Evolutionary conservation across 108 stramenopile species (phyloP).

Genomic region (Nitzschia sp.): DNA sequence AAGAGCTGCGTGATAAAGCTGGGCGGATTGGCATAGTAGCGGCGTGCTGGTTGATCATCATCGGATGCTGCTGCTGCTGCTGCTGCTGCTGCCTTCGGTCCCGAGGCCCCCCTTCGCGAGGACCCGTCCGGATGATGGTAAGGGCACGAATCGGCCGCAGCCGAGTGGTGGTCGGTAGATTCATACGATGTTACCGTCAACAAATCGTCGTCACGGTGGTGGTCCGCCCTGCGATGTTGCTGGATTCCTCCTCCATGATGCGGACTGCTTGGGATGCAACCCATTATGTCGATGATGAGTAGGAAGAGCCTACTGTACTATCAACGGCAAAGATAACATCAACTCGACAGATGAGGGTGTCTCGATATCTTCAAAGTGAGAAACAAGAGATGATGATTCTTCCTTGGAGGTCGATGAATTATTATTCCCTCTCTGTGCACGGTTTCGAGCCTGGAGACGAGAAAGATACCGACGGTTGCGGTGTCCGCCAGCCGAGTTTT

Average conservation of each 20-base stretch:
- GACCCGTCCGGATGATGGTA: background rate
- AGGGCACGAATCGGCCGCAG: background rate
- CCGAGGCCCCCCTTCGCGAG: background rate
- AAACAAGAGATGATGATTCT: no score
- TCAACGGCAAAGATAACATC: no score
- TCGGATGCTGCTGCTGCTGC: background rate
- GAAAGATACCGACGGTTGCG: no score
- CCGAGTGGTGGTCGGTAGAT: background rate
- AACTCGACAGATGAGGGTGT: no score
- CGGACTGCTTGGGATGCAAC: slow-evolving; percentile 2
- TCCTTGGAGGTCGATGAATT: no score
- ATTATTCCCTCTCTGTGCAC: no score
- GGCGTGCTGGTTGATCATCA: background rate
- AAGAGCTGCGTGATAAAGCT: slow-evolving; percentile 2
- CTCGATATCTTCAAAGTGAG: no score
- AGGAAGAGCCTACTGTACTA: no score
- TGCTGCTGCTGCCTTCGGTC: background rate
- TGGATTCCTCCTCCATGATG: background rate
- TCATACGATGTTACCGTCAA: background rate
- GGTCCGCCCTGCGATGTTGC: no score
- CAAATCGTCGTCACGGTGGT: background rate
- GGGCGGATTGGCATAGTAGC: background rate
- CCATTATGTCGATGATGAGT: no score
- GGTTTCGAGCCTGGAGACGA: no score
- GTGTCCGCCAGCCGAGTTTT: no score